These are phyloP conservation scores for Globisporangium cederbergense DNA, from an alignment of 352 stramenopile species.

Conservation along the genomic window DNA sequence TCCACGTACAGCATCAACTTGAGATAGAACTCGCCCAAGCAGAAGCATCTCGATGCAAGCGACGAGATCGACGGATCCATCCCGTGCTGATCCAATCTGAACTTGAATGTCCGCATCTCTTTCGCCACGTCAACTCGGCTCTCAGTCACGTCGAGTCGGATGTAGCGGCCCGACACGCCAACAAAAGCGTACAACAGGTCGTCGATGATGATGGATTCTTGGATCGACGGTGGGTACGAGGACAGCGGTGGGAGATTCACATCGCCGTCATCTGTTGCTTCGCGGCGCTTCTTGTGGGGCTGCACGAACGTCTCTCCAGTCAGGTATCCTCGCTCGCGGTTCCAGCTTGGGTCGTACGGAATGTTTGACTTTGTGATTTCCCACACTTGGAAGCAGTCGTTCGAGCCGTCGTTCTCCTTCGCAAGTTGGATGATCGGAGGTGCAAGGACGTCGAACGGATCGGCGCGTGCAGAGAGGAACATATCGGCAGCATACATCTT, in stretches of 20 bases:
- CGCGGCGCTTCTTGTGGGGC: conserved; percentile 38
- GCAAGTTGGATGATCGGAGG: conserved; percentile 35
- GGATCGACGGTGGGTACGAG: conserved; percentile 65
- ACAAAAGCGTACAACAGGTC: conserved; percentile 81
- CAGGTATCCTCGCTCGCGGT: conserved; percentile 76
- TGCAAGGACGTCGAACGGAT: conserved; percentile 28
- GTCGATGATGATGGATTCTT: conserved; percentile 82
- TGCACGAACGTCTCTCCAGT: conserved; percentile 65
- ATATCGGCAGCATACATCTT: conserved; percentile 63
- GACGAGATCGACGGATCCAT: conserved; percentile 83
- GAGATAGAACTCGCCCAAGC: conserved; percentile 76
- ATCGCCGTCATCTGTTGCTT: conserved; percentile 33
- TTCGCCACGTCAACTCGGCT: conserved; percentile 30
- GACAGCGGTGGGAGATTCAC: conserved; percentile 62
- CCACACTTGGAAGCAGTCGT: conserved; percentile 67
- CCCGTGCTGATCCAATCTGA: conserved; percentile 56
- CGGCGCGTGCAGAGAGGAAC: conserved; percentile 37
- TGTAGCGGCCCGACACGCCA: conserved; percentile 80
- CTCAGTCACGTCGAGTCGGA: conserved; percentile 61
- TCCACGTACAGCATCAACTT: conserved; percentile 77
- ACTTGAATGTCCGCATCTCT: conserved; percentile 46
- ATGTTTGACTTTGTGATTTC: conserved; percentile 86
- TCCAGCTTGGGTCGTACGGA: conserved; percentile 83
- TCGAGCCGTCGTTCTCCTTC: conserved; percentile 43
- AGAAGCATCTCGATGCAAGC: conserved; percentile 62